phyloP scores from a whole-genome alignment of 768 basidiomycete species.

The Tylopilus plumbeoviolaceoides region DNA sequence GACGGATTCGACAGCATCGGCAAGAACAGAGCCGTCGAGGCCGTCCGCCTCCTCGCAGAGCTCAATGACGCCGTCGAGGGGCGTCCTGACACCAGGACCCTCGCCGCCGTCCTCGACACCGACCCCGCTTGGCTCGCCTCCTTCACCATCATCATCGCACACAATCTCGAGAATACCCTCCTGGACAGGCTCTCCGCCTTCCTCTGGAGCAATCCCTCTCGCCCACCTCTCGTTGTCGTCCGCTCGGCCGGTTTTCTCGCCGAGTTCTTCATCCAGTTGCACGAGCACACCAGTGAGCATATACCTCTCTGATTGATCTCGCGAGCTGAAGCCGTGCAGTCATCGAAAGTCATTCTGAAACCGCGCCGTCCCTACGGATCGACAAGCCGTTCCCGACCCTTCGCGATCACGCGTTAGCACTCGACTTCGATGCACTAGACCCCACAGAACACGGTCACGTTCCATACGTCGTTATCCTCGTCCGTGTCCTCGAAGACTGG shows the following conservation, averaged over 20 bases:
- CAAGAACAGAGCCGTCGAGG: conserved; percentile 73
- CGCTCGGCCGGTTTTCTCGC: conserved; percentile 88
- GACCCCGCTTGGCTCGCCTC: conserved; percentile 52
- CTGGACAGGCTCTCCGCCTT: conserved; percentile 58
- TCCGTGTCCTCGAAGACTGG: conserved; percentile 81
- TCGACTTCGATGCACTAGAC: conserved; percentile 80
- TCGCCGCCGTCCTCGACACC: conserved; percentile 53
- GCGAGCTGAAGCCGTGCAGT: conserved; percentile 42
- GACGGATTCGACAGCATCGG: conserved; percentile 73
- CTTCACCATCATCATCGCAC: conserved; percentile 80
- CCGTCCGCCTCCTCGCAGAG: conserved; percentile 71
- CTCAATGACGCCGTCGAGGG: conserved; percentile 87
- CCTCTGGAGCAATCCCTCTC: conserved; percentile 61
- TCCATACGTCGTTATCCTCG: conserved; percentile 86
- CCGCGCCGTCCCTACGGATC: conserved; percentile 70
- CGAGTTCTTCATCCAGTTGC: conserved; percentile 83
- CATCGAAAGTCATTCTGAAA: conserved; percentile 85
- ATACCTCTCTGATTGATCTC: not conserved
- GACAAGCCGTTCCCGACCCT: conserved; percentile 87
- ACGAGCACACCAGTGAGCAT: conserved; percentile 76
- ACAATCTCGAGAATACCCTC: conserved; percentile 62
- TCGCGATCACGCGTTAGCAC: conserved; percentile 60
- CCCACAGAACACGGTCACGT: conserved; percentile 86
- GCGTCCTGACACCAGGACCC: conserved; percentile 49
- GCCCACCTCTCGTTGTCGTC: conserved; percentile 71